Percentiles rank a stretch among this genome's conserved stretches.
Evolutionary conservation across 2,329 filamentous ascomycete genomes (phyloP).

Genomic region (Decorospora gaudefroyi): DNA sequence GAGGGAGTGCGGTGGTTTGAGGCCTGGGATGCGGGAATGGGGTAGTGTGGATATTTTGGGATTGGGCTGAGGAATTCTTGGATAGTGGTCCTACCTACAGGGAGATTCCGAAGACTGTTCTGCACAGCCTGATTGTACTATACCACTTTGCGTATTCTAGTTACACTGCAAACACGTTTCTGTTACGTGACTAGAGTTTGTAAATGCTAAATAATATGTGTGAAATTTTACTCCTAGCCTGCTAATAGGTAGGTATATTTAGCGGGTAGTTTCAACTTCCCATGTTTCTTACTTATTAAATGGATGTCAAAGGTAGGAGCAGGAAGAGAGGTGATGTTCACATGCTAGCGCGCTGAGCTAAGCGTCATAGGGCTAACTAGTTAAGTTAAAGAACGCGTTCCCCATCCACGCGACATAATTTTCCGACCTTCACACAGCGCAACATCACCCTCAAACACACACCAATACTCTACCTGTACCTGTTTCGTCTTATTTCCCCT

Average conservation of each 20-base stretch:
- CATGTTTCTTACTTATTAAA: no score
- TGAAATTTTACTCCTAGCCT: no score
- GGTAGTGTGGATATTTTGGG: slow-evolving; percentile 36
- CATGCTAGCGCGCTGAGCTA: slow-evolving; percentile 8
- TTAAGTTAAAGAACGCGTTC: slow-evolving; percentile 9
- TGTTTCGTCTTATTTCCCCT: neutral
- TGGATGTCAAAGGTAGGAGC: neutral
- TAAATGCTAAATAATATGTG: no score
- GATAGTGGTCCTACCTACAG: no score
- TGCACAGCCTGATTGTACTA: no score
- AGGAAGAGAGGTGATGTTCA: neutral
- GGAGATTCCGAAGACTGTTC: no score
- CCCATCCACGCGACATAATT: slow-evolving; percentile 9
- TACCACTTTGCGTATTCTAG: no score
- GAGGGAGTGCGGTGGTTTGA: slow-evolving; percentile 16
- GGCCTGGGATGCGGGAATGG: slow-evolving; percentile 24
- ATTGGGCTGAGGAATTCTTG: slow-evolving; percentile 18
- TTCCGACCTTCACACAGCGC: slow-evolving; percentile 3
- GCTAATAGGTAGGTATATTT: no score
- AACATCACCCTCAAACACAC: neutral
- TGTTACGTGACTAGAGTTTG: no score
- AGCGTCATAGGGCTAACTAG: slow-evolving; percentile 2
- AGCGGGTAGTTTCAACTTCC: no score
- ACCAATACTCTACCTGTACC: neutral
- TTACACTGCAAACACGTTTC: no score